A percentile compares a stretch with the other conserved stretches of the same genome.
phyloP scores from a whole-genome alignment of 1,139 yeast species.

The Debaryomyces subglobosus region DNA sequence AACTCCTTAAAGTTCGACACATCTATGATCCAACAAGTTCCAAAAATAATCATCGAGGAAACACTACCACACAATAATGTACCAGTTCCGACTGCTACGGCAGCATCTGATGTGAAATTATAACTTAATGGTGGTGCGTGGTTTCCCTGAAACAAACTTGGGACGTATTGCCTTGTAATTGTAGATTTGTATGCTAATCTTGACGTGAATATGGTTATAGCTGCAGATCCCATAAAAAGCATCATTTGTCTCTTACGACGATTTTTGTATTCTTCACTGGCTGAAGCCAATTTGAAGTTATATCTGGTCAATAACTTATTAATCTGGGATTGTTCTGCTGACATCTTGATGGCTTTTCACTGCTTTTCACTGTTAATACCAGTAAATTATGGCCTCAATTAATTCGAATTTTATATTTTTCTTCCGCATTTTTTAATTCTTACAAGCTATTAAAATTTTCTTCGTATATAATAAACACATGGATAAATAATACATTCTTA shows the following conservation, averaged over 20 bases:
- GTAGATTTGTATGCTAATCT: constrained; percentile 78
- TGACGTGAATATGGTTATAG: constrained; percentile 70
- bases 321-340: not conserved
- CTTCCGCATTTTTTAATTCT: not conserved
- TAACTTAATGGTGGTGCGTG: constrained; percentile 79
- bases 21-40: constrained; percentile 80
- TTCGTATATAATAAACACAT: constrained; percentile 4
- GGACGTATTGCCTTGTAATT: constrained; percentile 71
- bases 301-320: not conserved
- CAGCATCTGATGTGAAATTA: constrained; percentile 81
- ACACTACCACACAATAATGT: constrained; percentile 74
- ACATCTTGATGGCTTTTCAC: not conserved
- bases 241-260: constrained; percentile 76
- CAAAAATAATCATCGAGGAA: constrained; percentile 72
- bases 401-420: not conserved
- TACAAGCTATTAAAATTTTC: constrained; percentile 1
- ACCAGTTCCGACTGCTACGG: constrained; percentile 84
- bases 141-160: constrained; percentile 81
- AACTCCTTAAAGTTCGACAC: constrained; percentile 71
- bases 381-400: not conserved
- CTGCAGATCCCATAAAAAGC: constrained; percentile 71
- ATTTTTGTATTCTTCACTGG: constrained; percentile 46
- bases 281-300: constrained; percentile 40
- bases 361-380: not conserved
- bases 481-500: constrained; percentile 7